Evolutionary conservation across 176 grass and related monocot species (phyloP), one percentile per base, ranked within the genome.

Genomic region (Chrysopogon serrulatus): DNA sequence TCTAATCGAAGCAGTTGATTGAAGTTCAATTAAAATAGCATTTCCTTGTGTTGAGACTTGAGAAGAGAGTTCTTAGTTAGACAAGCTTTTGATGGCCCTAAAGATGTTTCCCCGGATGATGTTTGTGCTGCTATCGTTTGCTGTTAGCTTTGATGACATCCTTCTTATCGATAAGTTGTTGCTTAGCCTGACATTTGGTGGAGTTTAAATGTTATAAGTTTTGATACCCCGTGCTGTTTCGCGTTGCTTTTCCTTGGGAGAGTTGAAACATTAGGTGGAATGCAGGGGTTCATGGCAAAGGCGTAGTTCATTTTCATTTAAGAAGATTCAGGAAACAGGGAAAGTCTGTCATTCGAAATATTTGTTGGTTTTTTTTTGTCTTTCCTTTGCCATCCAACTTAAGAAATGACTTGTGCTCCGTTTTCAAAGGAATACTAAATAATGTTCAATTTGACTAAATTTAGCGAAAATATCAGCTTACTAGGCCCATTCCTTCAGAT

Each of bases 1-100:
- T 96, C 27, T 96, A 54, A 85, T 82, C 14, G 27, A 56, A 81
- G 72, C 73, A 71, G 42, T 23, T 47, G 65, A 34, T 39, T 57
- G 8, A 28, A 71, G 73, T 44, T 81, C 28, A 30, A 10, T 83
- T 37, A 16, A 49, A 57, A 23, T 86, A 83, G 67, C 21, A 27
- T 71, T 60, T 85, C 9, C 26, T 19, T 40, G 26, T 69, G 39
- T 48, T 82, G 10, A 31, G 57, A 43, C n/a, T 12, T 19, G 35
- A 37, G 15, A 57, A 21, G 37, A 48, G 32, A 62, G 60, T 34
- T 36, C 0, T 24, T 34, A 66, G 44, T 14, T 83, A 60, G 44
- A 15, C 40, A 5, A 76, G 73, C 11, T 54, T 64, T 67, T 72
- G 39, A 51, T 77, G 44, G 26, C 44, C 42, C 64, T 23, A 43